Percentiles rank a stretch among this genome's conserved stretches.
phyloP scores from a whole-genome alignment of 345 rosid genomes.

The Microthlaspi erraticum region DNA sequence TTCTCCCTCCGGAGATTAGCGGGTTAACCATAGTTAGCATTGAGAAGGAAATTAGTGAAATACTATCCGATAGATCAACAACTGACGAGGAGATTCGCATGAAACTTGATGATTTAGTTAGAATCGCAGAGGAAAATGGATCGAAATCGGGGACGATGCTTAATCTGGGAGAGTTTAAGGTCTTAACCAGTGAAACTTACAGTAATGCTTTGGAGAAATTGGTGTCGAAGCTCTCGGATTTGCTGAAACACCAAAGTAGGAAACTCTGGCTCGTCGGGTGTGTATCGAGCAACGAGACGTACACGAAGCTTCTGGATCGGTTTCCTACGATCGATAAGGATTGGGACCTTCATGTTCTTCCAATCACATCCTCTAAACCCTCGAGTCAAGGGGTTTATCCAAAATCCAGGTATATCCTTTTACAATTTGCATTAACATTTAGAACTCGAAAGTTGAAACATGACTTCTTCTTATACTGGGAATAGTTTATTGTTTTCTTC shows the following conservation, averaged over 20 bases:
- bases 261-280: slow-evolving; percentile 62
- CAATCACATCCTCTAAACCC: slow-evolving; percentile 52
- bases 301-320: slow-evolving; percentile 48
- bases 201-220: slow-evolving; percentile 40
- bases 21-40: slow-evolving; percentile 48
- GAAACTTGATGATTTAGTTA: slow-evolving; percentile 49
- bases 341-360: slow-evolving; percentile 71
- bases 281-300: slow-evolving; percentile 53
- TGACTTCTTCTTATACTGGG: slow-evolving; percentile 2
- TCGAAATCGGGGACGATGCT: slow-evolving; percentile 48
- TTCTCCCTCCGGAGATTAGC: slow-evolving; percentile 45
- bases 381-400: slow-evolving; percentile 43
- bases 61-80: slow-evolving; percentile 39
- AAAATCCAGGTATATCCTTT: slow-evolving; percentile 58
- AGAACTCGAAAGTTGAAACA: not conserved
- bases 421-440: not conserved
- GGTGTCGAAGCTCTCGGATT: slow-evolving; percentile 51
- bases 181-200: slow-evolving; percentile 39
- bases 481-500: slow-evolving; percentile 35
- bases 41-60: slow-evolving; percentile 51
- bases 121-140: slow-evolving; percentile 30
- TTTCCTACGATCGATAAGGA: slow-evolving; percentile 58
- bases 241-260: slow-evolving; percentile 46
- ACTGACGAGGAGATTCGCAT: slow-evolving; percentile 38
- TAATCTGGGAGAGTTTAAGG: slow-evolving; percentile 63